Evolutionary conservation across 1,284 basidiomycete species (phyloP).

Genomic region (Uromyces viciae-fabae): DNA sequence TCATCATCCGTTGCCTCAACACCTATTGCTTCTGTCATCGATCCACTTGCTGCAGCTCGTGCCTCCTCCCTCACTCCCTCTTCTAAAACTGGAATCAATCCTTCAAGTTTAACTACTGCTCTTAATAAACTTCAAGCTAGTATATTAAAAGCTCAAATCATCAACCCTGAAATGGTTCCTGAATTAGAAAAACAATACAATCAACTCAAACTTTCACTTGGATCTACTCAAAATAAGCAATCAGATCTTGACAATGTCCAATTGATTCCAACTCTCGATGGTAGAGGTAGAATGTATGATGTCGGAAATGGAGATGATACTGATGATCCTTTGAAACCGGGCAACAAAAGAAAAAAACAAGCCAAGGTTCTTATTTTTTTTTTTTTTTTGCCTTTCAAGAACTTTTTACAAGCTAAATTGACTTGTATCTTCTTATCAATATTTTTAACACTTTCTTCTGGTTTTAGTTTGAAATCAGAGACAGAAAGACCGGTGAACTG

Average conservation of each 20-base stretch:
- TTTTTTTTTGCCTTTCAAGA: neutral
- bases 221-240: slow-evolving; percentile 48
- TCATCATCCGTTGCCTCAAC: slow-evolving; percentile 58
- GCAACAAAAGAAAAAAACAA: slow-evolving; percentile 69
- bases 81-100: neutral
- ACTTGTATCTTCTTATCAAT: neutral
- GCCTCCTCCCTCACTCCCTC: no score
- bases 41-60: slow-evolving; percentile 63
- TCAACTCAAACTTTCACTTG: slow-evolving; percentile 66
- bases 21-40: slow-evolving; percentile 82
- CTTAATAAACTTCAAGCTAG: slow-evolving; percentile 90
- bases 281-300: slow-evolving; percentile 80
- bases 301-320: slow-evolving; percentile 66
- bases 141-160: slow-evolving; percentile 83
- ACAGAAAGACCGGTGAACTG: slow-evolving; percentile 79
- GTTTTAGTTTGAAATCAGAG: slow-evolving; percentile 72
- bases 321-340: slow-evolving; percentile 60
- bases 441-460: slow-evolving; percentile 19
- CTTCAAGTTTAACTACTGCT: slow-evolving; percentile 59
- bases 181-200: slow-evolving; percentile 75
- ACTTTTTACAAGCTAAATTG: neutral
- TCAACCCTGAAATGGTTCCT: slow-evolving; percentile 67
- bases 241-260: slow-evolving; percentile 60
- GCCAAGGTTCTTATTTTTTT: slow-evolving; percentile 63
- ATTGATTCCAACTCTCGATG: slow-evolving; percentile 85